Evolutionary conservation across 2,329 filamentous ascomycete genomes (phyloP).

Genomic region (Beauveria brongniartii): DNA sequence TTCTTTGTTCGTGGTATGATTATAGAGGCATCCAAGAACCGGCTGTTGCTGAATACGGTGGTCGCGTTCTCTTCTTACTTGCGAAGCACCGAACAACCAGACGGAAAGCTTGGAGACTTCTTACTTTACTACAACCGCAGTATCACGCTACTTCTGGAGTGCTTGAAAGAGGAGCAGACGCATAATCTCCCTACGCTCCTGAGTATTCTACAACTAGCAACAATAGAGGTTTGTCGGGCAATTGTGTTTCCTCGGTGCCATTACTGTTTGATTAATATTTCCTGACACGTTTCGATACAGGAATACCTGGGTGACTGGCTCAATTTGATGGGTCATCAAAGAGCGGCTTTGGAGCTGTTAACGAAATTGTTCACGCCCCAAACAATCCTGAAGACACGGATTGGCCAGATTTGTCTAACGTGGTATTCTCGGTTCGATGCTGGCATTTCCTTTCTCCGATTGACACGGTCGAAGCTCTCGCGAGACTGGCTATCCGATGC

Average conservation of each 20-base stretch:
- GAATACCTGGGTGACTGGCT: slow-evolving; percentile 95
- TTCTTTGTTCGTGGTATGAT: slow-evolving; percentile 70
- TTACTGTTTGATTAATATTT: not conserved
- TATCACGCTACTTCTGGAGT: slow-evolving; percentile 65
- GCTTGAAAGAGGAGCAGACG: slow-evolving; percentile 61
- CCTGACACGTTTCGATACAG: slow-evolving; percentile 34
- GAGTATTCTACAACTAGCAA: slow-evolving; percentile 85
- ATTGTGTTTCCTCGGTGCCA: not conserved
- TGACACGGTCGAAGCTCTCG: slow-evolving; percentile 63
- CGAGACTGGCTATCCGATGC: slow-evolving; percentile 69
- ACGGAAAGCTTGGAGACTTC: slow-evolving; percentile 72
- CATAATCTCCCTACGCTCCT: slow-evolving; percentile 68
- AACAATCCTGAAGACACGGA: slow-evolving; percentile 61
- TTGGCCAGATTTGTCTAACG: slow-evolving; percentile 65
- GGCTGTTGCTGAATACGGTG: slow-evolving; percentile 77
- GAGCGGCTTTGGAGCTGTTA: slow-evolving; percentile 76
- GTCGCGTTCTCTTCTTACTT: slow-evolving; percentile 88
- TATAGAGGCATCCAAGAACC: slow-evolving; percentile 61
- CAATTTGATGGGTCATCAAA: slow-evolving; percentile 86
- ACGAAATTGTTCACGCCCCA: slow-evolving; percentile 70
- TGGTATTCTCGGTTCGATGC: slow-evolving; percentile 92
- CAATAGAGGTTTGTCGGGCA: slow-evolving; percentile 67
- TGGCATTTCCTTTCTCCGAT: slow-evolving; percentile 74
- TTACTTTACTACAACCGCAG: slow-evolving; percentile 86
- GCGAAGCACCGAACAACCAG: slow-evolving; percentile 59